These are phyloP conservation scores for Crinitomyces ghanaensis DNA, from an alignment of 805 yeast genomes.

Conservation along the genomic window DNA sequence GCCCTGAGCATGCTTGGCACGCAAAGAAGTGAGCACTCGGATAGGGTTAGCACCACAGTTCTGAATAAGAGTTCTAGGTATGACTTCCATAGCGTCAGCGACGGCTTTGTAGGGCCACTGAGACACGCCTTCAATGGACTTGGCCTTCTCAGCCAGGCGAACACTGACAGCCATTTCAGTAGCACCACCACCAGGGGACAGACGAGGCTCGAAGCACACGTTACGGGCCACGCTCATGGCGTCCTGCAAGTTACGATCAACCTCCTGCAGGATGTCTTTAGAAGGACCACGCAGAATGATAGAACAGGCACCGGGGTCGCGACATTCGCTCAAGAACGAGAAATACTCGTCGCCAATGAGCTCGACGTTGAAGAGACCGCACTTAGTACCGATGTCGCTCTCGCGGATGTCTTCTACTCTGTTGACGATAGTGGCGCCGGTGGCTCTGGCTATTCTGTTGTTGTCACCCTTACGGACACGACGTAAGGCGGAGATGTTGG, in stretches of 20 bases:
- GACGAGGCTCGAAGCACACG: conserved; percentile 85
- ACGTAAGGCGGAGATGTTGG: conserved; percentile 85
- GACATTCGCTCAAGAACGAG: conserved; percentile 70
- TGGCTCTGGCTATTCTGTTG: conserved; percentile 91
- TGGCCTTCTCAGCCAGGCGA: conserved; percentile 77
- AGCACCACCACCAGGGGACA: conserved; percentile 99
- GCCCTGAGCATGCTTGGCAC: conserved; percentile 96
- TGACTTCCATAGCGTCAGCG: conserved; percentile 96
- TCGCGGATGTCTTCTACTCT: conserved; percentile 91
- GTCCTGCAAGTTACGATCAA: conserved; percentile 93
- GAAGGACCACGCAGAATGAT: conserved; percentile 90
- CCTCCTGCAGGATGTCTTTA: conserved; percentile 89
- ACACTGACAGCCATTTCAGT: conserved; percentile 98
- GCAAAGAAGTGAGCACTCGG: conserved; percentile 73
- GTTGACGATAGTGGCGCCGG: conserved; percentile 95
- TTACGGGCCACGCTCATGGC: conserved; percentile 97
- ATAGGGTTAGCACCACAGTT: conserved; percentile 97
- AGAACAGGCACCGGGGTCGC: conserved; percentile 87
- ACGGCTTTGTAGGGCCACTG: conserved; percentile 99
- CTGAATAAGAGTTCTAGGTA: conserved; percentile 93
- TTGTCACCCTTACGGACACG: conserved; percentile 93
- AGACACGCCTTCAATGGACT: conserved; percentile 82
- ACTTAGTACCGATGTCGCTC: conserved; percentile 74
- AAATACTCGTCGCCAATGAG: conserved; percentile 96
- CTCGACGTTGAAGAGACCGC: conserved; percentile 89